Percentiles rank a stretch among this genome's conserved stretches.
Evolutionary conservation across 371 early-diverging fungal species (phyloP).

Genomic region (Mucor velutinosus): DNA sequence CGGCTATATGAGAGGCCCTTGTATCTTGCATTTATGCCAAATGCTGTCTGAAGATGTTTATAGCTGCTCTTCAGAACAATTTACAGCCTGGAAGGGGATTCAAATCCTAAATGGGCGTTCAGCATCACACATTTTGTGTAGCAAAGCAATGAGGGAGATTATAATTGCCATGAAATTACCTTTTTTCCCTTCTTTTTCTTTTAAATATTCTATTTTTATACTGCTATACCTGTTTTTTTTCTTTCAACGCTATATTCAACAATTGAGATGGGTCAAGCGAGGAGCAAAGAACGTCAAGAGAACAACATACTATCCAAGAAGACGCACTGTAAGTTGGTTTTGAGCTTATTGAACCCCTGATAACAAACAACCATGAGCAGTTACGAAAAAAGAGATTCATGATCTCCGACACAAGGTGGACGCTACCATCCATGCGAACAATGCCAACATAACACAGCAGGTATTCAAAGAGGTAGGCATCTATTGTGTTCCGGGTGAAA

Average conservation of each 20-base stretch:
- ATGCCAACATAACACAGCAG: constrained; percentile 69
- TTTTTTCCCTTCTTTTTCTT: neutral
- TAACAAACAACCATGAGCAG: constrained; percentile 34
- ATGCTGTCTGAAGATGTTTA: too few species aligned
- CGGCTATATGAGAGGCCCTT: neutral
- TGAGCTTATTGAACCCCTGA: neutral
- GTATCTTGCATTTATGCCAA: neutral
- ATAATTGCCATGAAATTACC: neutral
- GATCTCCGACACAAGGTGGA: constrained; percentile 68
- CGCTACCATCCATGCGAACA: constrained; percentile 56
- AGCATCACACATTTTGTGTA: neutral
- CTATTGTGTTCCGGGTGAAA: neutral
- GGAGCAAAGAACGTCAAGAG: constrained; percentile 50
- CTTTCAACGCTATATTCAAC: neutral
- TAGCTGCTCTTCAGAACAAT: too few species aligned
- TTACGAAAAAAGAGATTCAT: constrained; percentile 70
- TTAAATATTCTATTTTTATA: neutral
- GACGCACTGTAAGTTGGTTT: constrained; percentile 53
- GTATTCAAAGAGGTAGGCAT: constrained; percentile 71
- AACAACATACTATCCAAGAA: constrained; percentile 46
- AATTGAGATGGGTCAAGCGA: constrained; percentile 54
- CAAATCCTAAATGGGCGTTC: neutral
- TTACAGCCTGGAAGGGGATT: neutral
- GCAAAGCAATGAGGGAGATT: neutral
- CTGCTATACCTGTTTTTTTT: neutral